Percentiles rank a stretch among this genome's conserved stretches.
Evolutionary conservation across 1,284 basidiomycete genomes (phyloP).

Genomic region (Leccinum ponderosum): DNA sequence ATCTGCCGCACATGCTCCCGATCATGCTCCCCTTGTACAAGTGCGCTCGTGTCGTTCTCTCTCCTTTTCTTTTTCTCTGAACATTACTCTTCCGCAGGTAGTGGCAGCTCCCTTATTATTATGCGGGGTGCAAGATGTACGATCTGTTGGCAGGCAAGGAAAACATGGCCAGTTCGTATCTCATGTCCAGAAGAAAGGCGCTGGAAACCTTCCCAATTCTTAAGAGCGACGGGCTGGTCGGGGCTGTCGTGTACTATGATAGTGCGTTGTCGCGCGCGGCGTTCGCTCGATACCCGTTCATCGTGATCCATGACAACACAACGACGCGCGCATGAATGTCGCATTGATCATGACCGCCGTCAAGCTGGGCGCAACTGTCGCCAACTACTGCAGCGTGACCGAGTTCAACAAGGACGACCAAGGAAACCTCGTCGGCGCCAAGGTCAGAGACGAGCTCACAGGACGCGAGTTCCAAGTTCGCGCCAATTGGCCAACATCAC

Average conservation of each 20-base stretch:
- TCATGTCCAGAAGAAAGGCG: conserved; percentile 93
- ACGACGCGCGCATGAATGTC: conserved; percentile 98
- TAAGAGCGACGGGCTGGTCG: conserved; percentile 88
- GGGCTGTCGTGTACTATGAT: conserved; percentile 97
- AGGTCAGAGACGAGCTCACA: conserved; percentile 81
- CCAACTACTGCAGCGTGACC: conserved; percentile 91
- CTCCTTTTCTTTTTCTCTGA: neutral
- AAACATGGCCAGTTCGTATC: conserved; percentile 95
- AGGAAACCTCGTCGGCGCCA: conserved; percentile 75
- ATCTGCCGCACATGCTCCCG: conserved; percentile 89
- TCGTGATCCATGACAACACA: conserved; percentile 79
- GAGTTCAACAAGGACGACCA: conserved; percentile 69
- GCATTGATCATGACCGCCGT: conserved; percentile 94
- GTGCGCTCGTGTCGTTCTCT: conserved; percentile 32
- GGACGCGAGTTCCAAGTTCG: conserved; percentile 83
- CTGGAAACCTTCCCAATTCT: conserved; percentile 97
- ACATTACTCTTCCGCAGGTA: conserved; percentile 52
- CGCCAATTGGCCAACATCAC: conserved; percentile 49
- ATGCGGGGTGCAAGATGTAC: conserved; percentile 95
- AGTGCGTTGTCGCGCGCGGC: conserved; percentile 46
- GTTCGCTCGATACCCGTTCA: neutral
- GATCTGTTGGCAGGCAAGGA: conserved; percentile 94
- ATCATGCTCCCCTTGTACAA: conserved; percentile 95
- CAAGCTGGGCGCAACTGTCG: conserved; percentile 86
- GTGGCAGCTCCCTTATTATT: conserved; percentile 96